Percentiles rank a stretch among this genome's conserved stretches.
phyloP scores from a whole-genome alignment of 768 basidiomycete species.

The Mycena vitilis region DNA sequence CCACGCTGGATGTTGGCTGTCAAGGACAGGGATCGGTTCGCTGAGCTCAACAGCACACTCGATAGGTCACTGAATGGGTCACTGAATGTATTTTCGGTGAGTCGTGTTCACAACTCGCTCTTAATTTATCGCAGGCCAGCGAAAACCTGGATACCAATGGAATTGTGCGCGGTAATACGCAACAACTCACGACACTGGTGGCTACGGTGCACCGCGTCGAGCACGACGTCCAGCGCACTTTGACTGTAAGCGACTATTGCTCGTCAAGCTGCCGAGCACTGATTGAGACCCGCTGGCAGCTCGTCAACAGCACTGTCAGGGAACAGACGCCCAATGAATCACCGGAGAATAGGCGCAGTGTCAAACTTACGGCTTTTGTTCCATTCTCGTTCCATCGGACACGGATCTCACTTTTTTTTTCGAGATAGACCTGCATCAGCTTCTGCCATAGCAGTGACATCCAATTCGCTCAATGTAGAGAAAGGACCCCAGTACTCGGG shows the following conservation, averaged over 20 bases:
- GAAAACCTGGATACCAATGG: too few species aligned
- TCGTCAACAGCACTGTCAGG: background rate
- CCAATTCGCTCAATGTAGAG: too few species aligned
- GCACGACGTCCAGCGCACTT: background rate
- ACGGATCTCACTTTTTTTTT: background rate
- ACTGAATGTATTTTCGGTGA: background rate
- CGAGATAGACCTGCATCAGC: too few species aligned
- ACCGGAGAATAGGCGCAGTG: too few species aligned
- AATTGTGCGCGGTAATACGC: background rate
- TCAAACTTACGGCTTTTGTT: background rate
- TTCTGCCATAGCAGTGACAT: too few species aligned
- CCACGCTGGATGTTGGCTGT: background rate
- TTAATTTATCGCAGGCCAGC: background rate
- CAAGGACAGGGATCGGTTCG: constrained; percentile 5
- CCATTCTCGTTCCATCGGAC: background rate
- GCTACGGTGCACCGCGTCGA: background rate
- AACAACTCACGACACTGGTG: background rate
- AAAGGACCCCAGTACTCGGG: too few species aligned
- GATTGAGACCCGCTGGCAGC: background rate
- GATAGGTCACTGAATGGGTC: constrained; percentile 1
- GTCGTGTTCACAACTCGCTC: background rate
- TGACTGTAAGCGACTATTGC: background rate
- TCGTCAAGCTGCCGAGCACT: background rate
- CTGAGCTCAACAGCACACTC: background rate
- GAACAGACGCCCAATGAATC: background rate